Conservation (phyloP, 805 yeast genomes). For the Saturnispora gosingensis region DNA sequence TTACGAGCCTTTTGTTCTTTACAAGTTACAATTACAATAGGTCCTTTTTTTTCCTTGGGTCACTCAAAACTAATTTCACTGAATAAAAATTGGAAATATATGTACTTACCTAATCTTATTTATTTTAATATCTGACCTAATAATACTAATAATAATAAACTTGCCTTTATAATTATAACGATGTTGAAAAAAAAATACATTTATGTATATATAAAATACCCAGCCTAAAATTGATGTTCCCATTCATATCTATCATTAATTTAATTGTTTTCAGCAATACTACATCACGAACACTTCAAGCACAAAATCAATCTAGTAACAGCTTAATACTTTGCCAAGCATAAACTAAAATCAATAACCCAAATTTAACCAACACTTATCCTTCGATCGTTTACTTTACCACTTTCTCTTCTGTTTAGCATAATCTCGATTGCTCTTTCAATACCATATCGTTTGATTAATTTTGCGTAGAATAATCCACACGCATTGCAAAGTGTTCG, state of each 20-base stretch:
- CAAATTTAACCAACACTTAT: conserved; percentile 12
- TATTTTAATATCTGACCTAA: background rate
- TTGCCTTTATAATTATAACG: background rate
- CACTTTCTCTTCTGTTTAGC: conserved; percentile 21
- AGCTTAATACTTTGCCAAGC: background rate
- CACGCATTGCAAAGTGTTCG: conserved; percentile 78
- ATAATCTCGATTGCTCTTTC: conserved; percentile 39
- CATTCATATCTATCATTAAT: background rate
- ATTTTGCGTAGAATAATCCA: conserved; percentile 65
- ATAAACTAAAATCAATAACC: background rate
- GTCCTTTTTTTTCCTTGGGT: background rate
- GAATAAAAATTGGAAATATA: background rate
- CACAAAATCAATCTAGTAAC: background rate
- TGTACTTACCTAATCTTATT: background rate
- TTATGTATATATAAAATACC: background rate
- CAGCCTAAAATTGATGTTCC: background rate
- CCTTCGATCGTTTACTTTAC: conserved; percentile 23
- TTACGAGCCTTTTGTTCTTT: conserved; percentile 92
- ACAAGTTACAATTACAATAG: conserved; percentile 18
- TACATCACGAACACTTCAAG: background rate
- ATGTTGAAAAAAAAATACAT: background rate
- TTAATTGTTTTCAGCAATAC: too few relatives aligned
- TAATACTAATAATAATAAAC: background rate
- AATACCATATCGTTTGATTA: conserved; percentile 50
- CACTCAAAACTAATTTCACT: background rate